Percentiles rank a stretch among this genome's conserved stretches.
These are phyloP conservation scores for Cyberlindnera euphorbiae DNA, from an alignment of 805 yeast species.

Conservation along the genomic window DNA sequence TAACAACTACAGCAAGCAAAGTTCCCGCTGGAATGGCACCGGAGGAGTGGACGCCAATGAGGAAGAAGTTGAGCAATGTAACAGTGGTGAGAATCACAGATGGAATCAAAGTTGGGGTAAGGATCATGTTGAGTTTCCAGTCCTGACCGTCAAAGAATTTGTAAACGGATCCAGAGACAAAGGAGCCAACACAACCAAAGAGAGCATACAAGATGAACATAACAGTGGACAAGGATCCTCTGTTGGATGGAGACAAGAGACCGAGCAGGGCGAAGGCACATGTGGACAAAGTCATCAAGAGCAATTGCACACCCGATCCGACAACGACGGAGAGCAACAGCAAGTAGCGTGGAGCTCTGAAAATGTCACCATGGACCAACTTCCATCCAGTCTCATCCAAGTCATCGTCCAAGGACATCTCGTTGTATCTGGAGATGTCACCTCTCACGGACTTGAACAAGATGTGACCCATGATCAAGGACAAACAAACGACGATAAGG, in stretches of 20 bases:
- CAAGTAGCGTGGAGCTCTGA: constrained; percentile 72
- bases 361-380: constrained; percentile 90
- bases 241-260: constrained; percentile 84
- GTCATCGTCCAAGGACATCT: constrained; percentile 77
- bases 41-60: constrained; percentile 73
- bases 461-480: constrained; percentile 73
- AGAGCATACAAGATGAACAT: constrained; percentile 80
- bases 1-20: constrained; percentile 68
- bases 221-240: constrained; percentile 90
- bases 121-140: constrained; percentile 80
- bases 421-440: constrained; percentile 87
- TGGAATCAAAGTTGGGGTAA: constrained; percentile 87
- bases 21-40: constrained; percentile 96
- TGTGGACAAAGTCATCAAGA: constrained; percentile 69
- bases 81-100: constrained; percentile 62
- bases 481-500: constrained; percentile 69
- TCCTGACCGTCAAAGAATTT: constrained; percentile 87
- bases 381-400: constrained; percentile 98
- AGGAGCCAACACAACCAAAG: constrained; percentile 81
- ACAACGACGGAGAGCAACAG: constrained; percentile 73
- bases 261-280: constrained; percentile 84
- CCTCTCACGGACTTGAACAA: constrained; percentile 73
- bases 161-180: constrained; percentile 79
- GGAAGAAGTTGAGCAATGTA: constrained; percentile 72
- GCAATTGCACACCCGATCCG: constrained; percentile 85